Evolutionary conservation across 768 basidiomycete species (phyloP).

Genomic region (Phylloporus arenicola): DNA sequence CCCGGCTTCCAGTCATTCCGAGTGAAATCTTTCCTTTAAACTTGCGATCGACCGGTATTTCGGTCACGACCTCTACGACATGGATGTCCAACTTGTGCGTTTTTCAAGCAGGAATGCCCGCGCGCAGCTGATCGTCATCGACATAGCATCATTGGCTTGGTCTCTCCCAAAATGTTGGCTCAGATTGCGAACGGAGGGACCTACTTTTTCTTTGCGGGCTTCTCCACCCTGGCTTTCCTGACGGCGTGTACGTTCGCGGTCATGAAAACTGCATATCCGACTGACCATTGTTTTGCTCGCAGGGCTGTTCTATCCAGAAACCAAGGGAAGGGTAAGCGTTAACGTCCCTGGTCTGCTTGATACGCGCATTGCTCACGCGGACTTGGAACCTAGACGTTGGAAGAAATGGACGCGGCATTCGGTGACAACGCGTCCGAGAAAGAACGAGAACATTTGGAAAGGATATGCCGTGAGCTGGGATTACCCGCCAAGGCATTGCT

Average conservation of each 20-base stretch:
- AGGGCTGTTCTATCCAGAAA: slow-evolving; percentile 29
- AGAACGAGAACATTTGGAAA: slow-evolving; percentile 24
- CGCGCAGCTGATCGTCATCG: background rate
- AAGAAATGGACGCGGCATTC: slow-evolving; percentile 31
- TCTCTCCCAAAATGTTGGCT: slow-evolving; percentile 25
- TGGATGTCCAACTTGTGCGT: slow-evolving; percentile 38
- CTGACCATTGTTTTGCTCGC: background rate
- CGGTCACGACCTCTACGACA: slow-evolving; percentile 37
- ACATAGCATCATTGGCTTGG: slow-evolving; percentile 25
- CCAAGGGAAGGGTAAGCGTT: slow-evolving; percentile 28
- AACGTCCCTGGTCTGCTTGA: no score
- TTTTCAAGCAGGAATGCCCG: background rate
- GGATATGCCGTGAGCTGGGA: slow-evolving; percentile 26
- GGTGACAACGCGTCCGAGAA: slow-evolving; percentile 25
- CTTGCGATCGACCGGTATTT: slow-evolving; percentile 37
- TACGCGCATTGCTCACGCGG: background rate
- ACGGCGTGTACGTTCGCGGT: slow-evolving; percentile 21
- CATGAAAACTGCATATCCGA: background rate
- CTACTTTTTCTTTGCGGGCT: slow-evolving; percentile 28
- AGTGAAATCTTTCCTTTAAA: slow-evolving; percentile 40
- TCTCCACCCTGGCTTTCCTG: slow-evolving; percentile 24
- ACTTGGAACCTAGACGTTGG: slow-evolving; percentile 22
- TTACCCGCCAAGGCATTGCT: slow-evolving; percentile 23
- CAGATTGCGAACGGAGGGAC: slow-evolving; percentile 18
- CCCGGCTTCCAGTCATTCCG: slow-evolving; percentile 31